Evolutionary conservation across 768 basidiomycete genomes (phyloP).

Genomic region (Xerocomellus chrysenteron): DNA sequence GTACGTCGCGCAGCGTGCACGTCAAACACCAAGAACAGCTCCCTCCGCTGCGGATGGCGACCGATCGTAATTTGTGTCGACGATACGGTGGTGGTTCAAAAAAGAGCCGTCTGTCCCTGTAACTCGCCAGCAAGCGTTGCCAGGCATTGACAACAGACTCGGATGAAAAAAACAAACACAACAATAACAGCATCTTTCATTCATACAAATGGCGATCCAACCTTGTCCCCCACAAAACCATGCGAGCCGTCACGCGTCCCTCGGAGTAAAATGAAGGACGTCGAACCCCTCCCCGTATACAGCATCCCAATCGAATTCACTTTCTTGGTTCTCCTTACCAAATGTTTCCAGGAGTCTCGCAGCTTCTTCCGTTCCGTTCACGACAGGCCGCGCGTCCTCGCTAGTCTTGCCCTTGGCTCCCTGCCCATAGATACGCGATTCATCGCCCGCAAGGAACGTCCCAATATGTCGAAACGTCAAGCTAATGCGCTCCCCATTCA

Average conservation of each 20-base stretch:
- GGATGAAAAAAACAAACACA: slow-evolving; percentile 5
- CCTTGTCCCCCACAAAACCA: slow-evolving; percentile 9
- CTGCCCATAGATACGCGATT: slow-evolving; percentile 64
- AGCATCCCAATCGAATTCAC: slow-evolving; percentile 67
- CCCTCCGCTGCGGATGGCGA: slow-evolving; percentile 9
- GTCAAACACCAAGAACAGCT: slow-evolving; percentile 3
- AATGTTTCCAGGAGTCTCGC: slow-evolving; percentile 57
- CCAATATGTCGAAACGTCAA: slow-evolving; percentile 78
- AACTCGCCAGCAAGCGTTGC: slow-evolving; percentile 19
- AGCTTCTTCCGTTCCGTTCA: slow-evolving; percentile 50
- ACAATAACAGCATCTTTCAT: slow-evolving; percentile 26
- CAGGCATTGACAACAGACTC: slow-evolving; percentile 18
- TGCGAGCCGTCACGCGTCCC: slow-evolving; percentile 15
- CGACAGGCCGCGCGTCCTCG: slow-evolving; percentile 52
- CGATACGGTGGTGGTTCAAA: background rate
- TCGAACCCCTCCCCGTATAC: slow-evolving; percentile 69
- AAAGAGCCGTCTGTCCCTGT: background rate
- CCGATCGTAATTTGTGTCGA: background rate
- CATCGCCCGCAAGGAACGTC: slow-evolving; percentile 61
- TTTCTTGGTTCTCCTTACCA: slow-evolving; percentile 71
- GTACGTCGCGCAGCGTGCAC: background rate
- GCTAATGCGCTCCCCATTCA: slow-evolving; percentile 70
- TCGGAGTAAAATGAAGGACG: slow-evolving; percentile 54
- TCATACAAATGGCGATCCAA: slow-evolving; percentile 22
- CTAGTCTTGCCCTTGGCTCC: slow-evolving; percentile 65